Base-by-base conservation (phyloP, 192 early-diverging fungal species). In the Dissophora globulifera region DNA sequence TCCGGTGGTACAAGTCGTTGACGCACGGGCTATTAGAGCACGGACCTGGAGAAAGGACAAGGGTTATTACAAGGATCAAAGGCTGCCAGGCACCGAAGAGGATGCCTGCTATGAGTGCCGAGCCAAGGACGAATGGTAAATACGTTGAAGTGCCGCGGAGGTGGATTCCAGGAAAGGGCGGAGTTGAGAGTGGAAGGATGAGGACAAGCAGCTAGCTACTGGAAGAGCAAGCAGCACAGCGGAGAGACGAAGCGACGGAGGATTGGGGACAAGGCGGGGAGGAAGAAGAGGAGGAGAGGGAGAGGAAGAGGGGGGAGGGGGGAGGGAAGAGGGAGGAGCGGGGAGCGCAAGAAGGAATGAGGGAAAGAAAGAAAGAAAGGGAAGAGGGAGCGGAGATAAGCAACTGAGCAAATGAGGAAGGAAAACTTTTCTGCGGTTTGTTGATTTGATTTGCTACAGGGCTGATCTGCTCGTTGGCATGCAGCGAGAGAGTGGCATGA, bases 21-120 rank as follows among this genome's bases (percentile, higher is more conserved):
- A 38, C 35, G 57, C 43, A 59, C 42, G 57, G 57, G 57, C 57
- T 59, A 59, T 27, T n/a, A 22, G 31, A 26, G 41, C 4, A 40
- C n/a, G n/a, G n/a, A n/a, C n/a, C n/a, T n/a, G n/a, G n/a, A n/a
- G 27, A 53, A 25, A 40, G 19, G 33, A 41, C 2, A 40, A 20
- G 33, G 16, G 23, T n/a, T n/a, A n/a, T n/a, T n/a, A n/a, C n/a
- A n/a, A n/a, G n/a, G n/a, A n/a, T n/a, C n/a, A n/a, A n/a, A n/a
- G n/a, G n/a, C n/a, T n/a, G n/a, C n/a, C n/a, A n/a, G n/a, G n/a
- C n/a, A n/a, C n/a, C n/a, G n/a, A n/a, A n/a, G n/a, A n/a, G n/a
- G n/a, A n/a, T n/a, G n/a, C n/a, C n/a, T n/a, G n/a, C n/a, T n/a
- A n/a, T n/a, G n/a, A n/a, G n/a, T n/a, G n/a, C n/a, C n/a, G n/a